Evolutionary conservation across 768 basidiomycete genomes (phyloP).

Genomic region (Boletus tylopilopsis): DNA sequence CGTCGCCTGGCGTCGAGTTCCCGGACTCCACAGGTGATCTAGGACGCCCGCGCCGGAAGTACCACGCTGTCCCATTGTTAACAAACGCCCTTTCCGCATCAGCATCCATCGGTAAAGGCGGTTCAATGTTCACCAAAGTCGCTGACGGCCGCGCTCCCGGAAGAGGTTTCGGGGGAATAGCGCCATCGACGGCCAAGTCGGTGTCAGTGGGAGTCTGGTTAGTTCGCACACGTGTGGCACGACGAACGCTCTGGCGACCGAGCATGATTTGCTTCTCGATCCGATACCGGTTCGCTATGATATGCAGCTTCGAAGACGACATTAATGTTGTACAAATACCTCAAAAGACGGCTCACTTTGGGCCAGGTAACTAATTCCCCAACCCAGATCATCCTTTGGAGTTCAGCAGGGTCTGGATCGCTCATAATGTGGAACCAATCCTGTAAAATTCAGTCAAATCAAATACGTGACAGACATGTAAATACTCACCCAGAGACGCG

Average conservation of each 20-base stretch:
- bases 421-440: slow-evolving; percentile 83
- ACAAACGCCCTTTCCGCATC: slow-evolving; percentile 74
- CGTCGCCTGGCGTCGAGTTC: slow-evolving; percentile 30
- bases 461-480: background rate
- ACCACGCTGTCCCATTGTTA: slow-evolving; percentile 47
- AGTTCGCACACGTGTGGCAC: slow-evolving; percentile 35
- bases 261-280: slow-evolving; percentile 80
- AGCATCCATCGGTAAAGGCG: slow-evolving; percentile 70
- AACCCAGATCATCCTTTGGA: slow-evolving; percentile 82
- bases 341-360: slow-evolving; percentile 50
- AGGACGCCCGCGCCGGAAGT: slow-evolving; percentile 48
- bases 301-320: slow-evolving; percentile 62
- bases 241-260: slow-evolving; percentile 72
- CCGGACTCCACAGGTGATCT: slow-evolving; percentile 30
- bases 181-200: slow-evolving; percentile 23
- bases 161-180: slow-evolving; percentile 18
- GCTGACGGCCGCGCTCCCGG: slow-evolving; percentile 16
- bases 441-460: slow-evolving; percentile 32
- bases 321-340: slow-evolving; percentile 7
- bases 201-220: slow-evolving; percentile 20
- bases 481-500: slow-evolving; percentile 59
- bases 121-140: slow-evolving; percentile 39
- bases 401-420: slow-evolving; percentile 76
- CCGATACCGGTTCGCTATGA: slow-evolving; percentile 87
- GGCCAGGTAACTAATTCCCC: slow-evolving; percentile 97